Evolutionary conservation across 1,139 yeast genomes (phyloP), one percentile per base, ranked within the genome.

Genomic region (Eremothecium gossypii): DNA sequence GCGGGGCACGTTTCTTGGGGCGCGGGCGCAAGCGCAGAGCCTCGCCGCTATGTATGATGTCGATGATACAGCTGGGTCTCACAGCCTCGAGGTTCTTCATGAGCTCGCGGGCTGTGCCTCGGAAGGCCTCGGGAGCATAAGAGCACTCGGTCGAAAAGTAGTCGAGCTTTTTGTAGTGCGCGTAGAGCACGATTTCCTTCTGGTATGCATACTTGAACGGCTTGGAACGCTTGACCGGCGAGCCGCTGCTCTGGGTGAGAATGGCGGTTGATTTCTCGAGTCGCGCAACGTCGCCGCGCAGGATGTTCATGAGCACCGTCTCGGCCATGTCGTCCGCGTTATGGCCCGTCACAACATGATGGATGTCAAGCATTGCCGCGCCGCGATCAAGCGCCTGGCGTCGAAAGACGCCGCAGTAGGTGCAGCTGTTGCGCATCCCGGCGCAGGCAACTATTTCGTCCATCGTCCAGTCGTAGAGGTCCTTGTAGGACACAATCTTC

Each of bases 281-380:
- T 49, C 99, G 71, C 20, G 95, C 95, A 6, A 87, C 82, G 58
- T 93, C 99, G n/a, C 99, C 99, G 52, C 99, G 73, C 27, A 93
- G 66, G 36, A 91, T 65, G 62, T 93, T 93, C 97, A 93, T 89
- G 45, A 93, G 65, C 3, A 93, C 95, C 0, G 99, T 93, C 60
- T 93, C 99, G 0, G 99, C 99, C 84, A 93, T 83, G 64, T 93
- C 99, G 61, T 93, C 99, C 0, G 99, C 99, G 62, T 93, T 93
- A 64, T 93, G 99, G 2, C 99, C 99, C 0, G 99, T 93, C 2
- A 93, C 95, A 31, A 93, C 93, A 63, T 93, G 99, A 48, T 73
- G 71, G 39, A 93, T 87, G 0, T 81, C 87, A 30, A 91, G 67
- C 57, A 80, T 83, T n/a, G 84, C 81, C 1, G 97, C 96, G 1